Base-by-base conservation (phyloP, 345 rosid genomes). In the Hevea brasiliensis region DNA sequence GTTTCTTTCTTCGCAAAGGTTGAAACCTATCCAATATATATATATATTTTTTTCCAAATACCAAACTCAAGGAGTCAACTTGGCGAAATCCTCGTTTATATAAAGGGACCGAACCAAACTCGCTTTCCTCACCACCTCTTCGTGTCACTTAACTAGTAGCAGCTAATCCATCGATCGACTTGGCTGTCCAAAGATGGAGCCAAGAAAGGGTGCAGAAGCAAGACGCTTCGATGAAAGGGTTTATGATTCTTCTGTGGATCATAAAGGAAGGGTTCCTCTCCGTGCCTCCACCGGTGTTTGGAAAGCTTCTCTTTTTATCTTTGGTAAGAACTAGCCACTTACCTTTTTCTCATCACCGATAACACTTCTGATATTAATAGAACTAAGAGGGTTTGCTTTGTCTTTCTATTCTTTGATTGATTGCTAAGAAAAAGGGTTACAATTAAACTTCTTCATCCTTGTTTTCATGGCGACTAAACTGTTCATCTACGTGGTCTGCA, bases 241-340 rank as follows among this genome's bases (percentile, higher is more conserved):
- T 68, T 73, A 44, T 65, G 94, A 89, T 77, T 86, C 90, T 45
- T 87, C 94, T 6, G 66, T 85, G 26, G 89, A 89, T 84, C 79
- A 85, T 45, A 74, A 82, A 78, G 90, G 87, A 61, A 82, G 77
- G 45, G 56, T 85, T 54, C 90, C 94, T 77, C 87, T 81, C 8
- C 83, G 94, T 51, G 68, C 85, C 72, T 78, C 84, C 12, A 85
- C 94, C 35, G 94, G 94, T 53, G 90, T 68, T 29, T 89, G 94
- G 94, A 86, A 77, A 76, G 90, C 94, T 68, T 81, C 92, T 23
- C 81, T 86, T 71, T 86, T 87, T 73, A 87, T 89, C 66, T 82
- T 89, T 24, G 85, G 94, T 89, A 75, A 82, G 81, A 45, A 51
- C 5, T 32, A 32, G 37, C 37, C 37, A 32, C 37, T 4, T 1